These are phyloP conservation scores for Psilocybe tampanensis DNA, from an alignment of 768 basidiomycete genomes.

Conservation along the genomic window DNA sequence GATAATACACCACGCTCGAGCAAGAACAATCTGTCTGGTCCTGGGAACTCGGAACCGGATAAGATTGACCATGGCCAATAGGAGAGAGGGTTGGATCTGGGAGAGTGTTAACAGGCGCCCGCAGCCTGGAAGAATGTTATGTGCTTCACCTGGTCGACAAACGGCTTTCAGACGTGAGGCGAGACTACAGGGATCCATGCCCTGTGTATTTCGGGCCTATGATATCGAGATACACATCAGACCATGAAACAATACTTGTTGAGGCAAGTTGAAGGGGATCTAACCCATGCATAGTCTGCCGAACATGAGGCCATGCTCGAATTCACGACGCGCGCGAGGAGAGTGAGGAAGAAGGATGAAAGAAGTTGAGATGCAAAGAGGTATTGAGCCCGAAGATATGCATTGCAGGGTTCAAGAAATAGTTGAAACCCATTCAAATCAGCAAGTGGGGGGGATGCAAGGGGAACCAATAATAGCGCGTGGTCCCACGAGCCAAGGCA, in stretches of 20 bases:
- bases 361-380: neutral
- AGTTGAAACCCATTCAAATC: neutral
- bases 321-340: neutral
- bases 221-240: neutral
- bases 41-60: slow-evolving; percentile 17
- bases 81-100: slow-evolving; percentile 1
- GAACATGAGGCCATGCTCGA: slow-evolving; percentile 8
- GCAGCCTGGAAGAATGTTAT: neutral
- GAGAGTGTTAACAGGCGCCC: neutral
- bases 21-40: slow-evolving; percentile 30
- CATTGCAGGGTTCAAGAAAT: neutral
- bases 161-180: slow-evolving; percentile 8
- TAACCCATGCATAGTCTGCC: slow-evolving; percentile 7
- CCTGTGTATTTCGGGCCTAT: slow-evolving; percentile 14
- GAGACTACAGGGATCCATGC: slow-evolving; percentile 17
- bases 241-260: neutral
- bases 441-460: neutral
- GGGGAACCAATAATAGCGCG: neutral
- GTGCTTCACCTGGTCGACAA: slow-evolving; percentile 1
- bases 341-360: neutral
- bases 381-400: neutral
- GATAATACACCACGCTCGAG: slow-evolving; percentile 33
- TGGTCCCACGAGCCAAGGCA: neutral
- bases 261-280: neutral
- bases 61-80: slow-evolving; percentile 19